Evolutionary conservation across 2,329 filamentous ascomycete genomes (phyloP), one percentile per base, ranked within the genome.

Genomic region (Colletotrichum eremochloae): DNA sequence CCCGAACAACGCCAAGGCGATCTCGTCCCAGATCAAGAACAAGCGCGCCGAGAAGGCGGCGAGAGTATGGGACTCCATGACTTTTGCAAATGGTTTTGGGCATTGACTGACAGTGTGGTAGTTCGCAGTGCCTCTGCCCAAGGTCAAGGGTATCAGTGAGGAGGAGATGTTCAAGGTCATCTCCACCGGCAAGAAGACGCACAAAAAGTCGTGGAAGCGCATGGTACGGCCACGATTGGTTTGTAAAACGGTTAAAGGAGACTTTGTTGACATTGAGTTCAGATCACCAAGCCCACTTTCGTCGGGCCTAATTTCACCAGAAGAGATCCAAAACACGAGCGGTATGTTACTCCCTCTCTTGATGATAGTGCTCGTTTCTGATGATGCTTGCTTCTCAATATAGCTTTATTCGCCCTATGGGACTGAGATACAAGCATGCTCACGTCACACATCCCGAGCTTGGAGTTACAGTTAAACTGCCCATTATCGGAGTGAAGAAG

Each of bases 101-200:
- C 14, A 29, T 29, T 14, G 15, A 44, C 66, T 70, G 40, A 72
- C 42, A 33, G 36, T 7, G 1, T 15, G 31, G 18, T 44, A 96
- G 80, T 98, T 98, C 81, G 90, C 89, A 42, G 96, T 98, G 50
- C 96, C 96, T 1, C 83, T 99, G 79, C 96, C 96, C 46, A 98
- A 97, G 33, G 58, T 68, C 1, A 46, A 60, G 3, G 67, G 94
- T 75, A 98, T 98, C 77, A 91, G 90, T 76, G 96, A 98, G 86
- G 94, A 97, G 87, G 96, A 97, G 86, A 96, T 98, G 93, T 98
- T 98, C 87, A 96, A 94, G 84, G 95, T 97, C 18, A 91, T 98
- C 79, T 95, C 95, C 86, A 98, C 96, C 42, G 96, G 96, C 78
- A 97, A 97, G 90, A 98, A 97, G 88, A 94, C 92, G 2, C 88